These are phyloP conservation scores for Ajuga reptans DNA, from an alignment of 305 asterid genomes.

Conservation along the genomic window DNA sequence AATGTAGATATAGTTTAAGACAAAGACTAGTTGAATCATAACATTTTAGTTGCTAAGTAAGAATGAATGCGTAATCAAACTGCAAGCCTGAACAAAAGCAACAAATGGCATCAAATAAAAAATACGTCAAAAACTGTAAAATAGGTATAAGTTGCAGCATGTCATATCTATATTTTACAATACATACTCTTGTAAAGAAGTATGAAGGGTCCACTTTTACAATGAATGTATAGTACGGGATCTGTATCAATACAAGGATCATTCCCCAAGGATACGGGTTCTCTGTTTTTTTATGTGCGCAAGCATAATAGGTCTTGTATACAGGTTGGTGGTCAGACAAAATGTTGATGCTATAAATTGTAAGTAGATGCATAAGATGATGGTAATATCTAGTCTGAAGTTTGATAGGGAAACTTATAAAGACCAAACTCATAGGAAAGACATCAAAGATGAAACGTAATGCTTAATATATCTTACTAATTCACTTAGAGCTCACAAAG, in stretches of 20 bases:
- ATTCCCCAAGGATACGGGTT: no score
- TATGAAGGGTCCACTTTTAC: no score
- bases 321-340: background rate
- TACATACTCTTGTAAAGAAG: no score
- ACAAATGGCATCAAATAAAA: background rate
- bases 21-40: no score
- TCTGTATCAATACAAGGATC: no score
- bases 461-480: background rate
- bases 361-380: conserved; percentile 16
- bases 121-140: background rate
- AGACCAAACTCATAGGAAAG: background rate
- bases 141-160: no score
- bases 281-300: no score
- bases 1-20: no score
- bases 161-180: no score
- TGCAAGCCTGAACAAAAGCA: background rate
- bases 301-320: background rate
- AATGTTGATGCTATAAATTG: background rate
- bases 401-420: background rate
- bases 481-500: background rate
- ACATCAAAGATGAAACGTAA: background rate
- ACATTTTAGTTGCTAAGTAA: no score
- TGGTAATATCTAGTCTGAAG: conserved; percentile 8
- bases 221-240: no score
- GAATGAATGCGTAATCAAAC: no score